phyloP scores from a whole-genome alignment of 2,329 filamentous ascomycete species.

The Clarireedia hainanense region DNA sequence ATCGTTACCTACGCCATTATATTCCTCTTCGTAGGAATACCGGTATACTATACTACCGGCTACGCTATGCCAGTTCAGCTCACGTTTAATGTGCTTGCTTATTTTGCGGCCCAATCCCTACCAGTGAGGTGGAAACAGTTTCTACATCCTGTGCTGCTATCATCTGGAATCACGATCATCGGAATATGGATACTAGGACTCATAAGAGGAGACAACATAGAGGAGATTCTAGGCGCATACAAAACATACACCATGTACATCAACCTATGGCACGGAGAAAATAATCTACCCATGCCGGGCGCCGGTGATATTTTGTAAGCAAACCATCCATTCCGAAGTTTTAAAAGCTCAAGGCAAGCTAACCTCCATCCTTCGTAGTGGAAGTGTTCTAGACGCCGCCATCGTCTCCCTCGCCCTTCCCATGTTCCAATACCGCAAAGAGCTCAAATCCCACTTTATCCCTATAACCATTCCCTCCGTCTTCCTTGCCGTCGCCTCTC shows the following conservation, averaged over 20 bases:
- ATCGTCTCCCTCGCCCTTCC: conserved; percentile 53
- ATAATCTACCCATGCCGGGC: conserved; percentile 35
- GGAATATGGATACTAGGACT: conserved; percentile 46
- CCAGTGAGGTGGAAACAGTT: conserved; percentile 42
- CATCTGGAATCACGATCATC: conserved; percentile 45
- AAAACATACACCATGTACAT: conserved; percentile 46
- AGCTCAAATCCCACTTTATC: conserved; percentile 44
- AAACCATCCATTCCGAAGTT: background rate
- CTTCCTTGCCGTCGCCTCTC: conserved; percentile 41
- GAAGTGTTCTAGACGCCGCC: conserved; percentile 46
- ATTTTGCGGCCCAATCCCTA: conserved; percentile 41
- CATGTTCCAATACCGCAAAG: conserved; percentile 52
- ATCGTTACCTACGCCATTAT: conserved; percentile 36
- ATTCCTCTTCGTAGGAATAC: conserved; percentile 44
- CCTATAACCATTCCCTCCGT: conserved; percentile 48
- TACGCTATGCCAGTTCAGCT: conserved; percentile 42
- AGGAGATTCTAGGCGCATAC: conserved; percentile 38
- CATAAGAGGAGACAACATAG: conserved; percentile 34
- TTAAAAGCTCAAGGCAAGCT: background rate
- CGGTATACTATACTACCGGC: conserved; percentile 43
- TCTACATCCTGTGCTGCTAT: conserved; percentile 51
- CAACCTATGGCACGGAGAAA: conserved; percentile 38
- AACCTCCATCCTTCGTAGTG: conserved; percentile 6
- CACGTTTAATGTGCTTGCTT: conserved; percentile 43
- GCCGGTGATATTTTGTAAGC: conserved; percentile 45